Evolutionary conservation across 1,284 basidiomycete species (phyloP).

Genomic region (Ganoderma sp.): DNA sequence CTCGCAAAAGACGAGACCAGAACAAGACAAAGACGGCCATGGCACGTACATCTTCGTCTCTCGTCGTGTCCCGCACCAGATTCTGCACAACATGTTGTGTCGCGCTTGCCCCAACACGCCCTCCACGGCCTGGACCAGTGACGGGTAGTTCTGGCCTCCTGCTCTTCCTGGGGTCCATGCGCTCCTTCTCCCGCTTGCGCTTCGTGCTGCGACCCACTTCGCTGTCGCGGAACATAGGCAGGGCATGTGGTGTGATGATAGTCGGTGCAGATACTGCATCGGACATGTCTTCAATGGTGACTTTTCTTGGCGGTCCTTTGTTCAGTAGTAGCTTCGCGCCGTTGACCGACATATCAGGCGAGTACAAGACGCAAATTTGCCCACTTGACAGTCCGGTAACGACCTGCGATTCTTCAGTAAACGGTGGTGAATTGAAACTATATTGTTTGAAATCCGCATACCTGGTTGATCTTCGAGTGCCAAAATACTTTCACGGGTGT

Average conservation of each 20-base stretch:
- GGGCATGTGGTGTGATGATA: slow-evolving; percentile 88
- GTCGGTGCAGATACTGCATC: slow-evolving; percentile 80
- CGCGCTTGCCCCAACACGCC: slow-evolving; percentile 92
- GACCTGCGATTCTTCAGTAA: slow-evolving; percentile 57
- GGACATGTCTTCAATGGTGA: slow-evolving; percentile 83
- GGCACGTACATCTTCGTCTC: slow-evolving; percentile 90
- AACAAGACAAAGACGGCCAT: slow-evolving; percentile 21
- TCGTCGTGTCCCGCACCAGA: slow-evolving; percentile 85
- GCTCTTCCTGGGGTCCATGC: slow-evolving; percentile 88
- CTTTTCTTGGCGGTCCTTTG: slow-evolving; percentile 74
- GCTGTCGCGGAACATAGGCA: slow-evolving; percentile 89
- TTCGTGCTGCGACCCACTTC: slow-evolving; percentile 77
- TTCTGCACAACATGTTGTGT: slow-evolving; percentile 95
- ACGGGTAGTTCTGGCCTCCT: slow-evolving; percentile 91
- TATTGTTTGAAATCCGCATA: slow-evolving; percentile 42
- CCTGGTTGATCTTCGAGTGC: slow-evolving; percentile 99
- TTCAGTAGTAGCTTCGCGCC: slow-evolving; percentile 90
- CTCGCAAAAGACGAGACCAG: slow-evolving; percentile 24
- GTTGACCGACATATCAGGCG: slow-evolving; percentile 83
- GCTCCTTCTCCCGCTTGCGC: slow-evolving; percentile 86
- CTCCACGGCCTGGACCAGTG: slow-evolving; percentile 89
- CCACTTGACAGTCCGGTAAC: slow-evolving; percentile 89
- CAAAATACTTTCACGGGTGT: slow-evolving; percentile 89
- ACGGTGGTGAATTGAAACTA: slow-evolving; percentile 8
- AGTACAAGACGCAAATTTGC: slow-evolving; percentile 88